Base-by-base conservation (phyloP, 306 rosid genomes). In the Luffa aegyptiaca region DNA sequence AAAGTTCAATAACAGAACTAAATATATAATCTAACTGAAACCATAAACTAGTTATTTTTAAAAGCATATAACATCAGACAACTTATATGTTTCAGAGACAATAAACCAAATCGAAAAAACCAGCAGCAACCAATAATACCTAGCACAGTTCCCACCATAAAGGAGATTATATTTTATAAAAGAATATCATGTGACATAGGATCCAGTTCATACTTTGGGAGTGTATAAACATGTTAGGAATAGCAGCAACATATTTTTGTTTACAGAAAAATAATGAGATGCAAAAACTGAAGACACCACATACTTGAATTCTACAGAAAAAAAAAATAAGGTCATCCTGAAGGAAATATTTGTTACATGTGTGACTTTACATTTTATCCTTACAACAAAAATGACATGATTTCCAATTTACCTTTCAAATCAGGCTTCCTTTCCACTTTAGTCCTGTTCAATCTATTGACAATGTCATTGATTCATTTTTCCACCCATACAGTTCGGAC, bases 381-480 rank as follows among this genome's bases (percentile, higher is more conserved):
- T 49, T 1, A 5, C 41, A 51, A 81, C 79, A 82, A 33, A 80
- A 41, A 80, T 45, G 37, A 65, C 81, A 51, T 79, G n/a, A n/a
- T n/a, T 36, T 16, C 11, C 77, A 80, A 53, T 71, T 55, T 83
- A 95, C 99, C 99, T 90, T 93, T 93, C 84, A 95, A 88, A 93
- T 95, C 97, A 69, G 99, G 92, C 66, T 85, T 91, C 77, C 94
- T 88, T 91, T 90, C 97, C 89, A 93, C 97, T 82, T 93, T 95
- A 46, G 99, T 87, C 86, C 83, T 89, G 91, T 93, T 95, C 87
- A 95, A 86, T 84, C 96, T 86, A 84, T 95, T 95, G 44, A 93
- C 92, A 52, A 93, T 82, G 89, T 93, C 99, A 81, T 95, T 93
- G 82, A 93, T 79, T 85, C 97, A 89, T 88, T 93, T 95, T 93